Base-by-base conservation (phyloP, 495 filamentous ascomycete genomes). In the Sporormia fimetaria region DNA sequence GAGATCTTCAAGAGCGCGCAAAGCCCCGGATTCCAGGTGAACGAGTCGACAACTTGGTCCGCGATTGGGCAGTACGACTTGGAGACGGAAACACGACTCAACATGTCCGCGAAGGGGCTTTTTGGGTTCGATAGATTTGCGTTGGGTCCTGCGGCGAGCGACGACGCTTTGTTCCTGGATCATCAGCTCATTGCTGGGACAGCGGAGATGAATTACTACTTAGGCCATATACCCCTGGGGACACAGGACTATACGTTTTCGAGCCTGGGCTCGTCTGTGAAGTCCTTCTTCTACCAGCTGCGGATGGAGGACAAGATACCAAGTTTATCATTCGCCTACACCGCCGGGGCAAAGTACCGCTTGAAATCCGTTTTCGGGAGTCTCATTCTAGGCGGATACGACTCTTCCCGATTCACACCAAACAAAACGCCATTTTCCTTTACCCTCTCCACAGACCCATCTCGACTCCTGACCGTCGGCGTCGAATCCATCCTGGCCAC, bases 351-450 rank as follows among this genome's bases (percentile, higher is more conserved):
- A 18, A 42, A 49, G 24, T 56, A 56, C 40, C 37, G 53, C 5
- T 56, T 69, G n/a, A 70, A 71, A 40, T 56, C 65, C 21, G 67
- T 70, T 3, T 66, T 67, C 37, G 60, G 54, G 11, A 57, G 43
- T 38, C 49, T 63, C 4, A 55, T 53, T n/a, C 36, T 63, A 1
- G 60, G 60, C 21, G 60, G 60, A 6, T 62, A 60, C 33, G 60
- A 63, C 33, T 39, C 47, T 10, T 44, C 58, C 2, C 47, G 58
- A 6, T 57, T 63, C 37, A 49, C 33, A 18, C 47, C 56, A 7
- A 57, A 39, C 36, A 31, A 42, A 4, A 54, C 39, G 21, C 21
- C 42, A 3, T 45, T 61, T 25, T 37, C 51, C 16, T 49, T 63
- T 30, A 36, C 44, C 14, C 45, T 53, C 35, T 11, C 39, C 21